phyloP scores from a whole-genome alignment of 164 flowering plant species.

The Stephania cephalantha region DNA sequence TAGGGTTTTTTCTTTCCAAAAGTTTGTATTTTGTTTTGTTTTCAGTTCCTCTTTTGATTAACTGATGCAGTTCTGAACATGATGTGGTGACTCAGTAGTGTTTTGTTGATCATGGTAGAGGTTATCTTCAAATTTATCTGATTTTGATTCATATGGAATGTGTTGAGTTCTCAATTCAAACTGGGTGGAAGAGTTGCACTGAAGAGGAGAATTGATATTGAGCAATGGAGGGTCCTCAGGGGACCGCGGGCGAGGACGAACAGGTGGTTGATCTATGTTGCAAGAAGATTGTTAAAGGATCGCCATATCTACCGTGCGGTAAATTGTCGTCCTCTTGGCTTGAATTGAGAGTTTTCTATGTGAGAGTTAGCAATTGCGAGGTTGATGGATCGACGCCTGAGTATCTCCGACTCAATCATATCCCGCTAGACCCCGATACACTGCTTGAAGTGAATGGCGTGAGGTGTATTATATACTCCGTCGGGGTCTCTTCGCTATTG shows the following conservation, averaged over 20 bases:
- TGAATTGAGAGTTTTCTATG: constrained; percentile 76
- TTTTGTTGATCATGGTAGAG: constrained; percentile 9
- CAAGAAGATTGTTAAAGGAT: constrained; percentile 18
- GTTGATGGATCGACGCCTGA: constrained; percentile 68
- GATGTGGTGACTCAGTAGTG: too few relatives aligned
- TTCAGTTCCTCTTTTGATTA: not conserved
- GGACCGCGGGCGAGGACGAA: constrained; percentile 29
- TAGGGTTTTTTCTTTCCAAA: too few relatives aligned
- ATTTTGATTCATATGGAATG: constrained; percentile 14
- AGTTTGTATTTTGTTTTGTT: not conserved
- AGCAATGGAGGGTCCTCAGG: constrained; percentile 33
- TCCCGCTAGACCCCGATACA: constrained; percentile 63
- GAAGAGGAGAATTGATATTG: constrained; percentile 13
- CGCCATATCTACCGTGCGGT: constrained; percentile 24
- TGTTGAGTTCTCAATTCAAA: constrained; percentile 13
- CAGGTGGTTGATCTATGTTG: constrained; percentile 22
- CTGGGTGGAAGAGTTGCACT: constrained; percentile 19
- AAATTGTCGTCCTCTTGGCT: constrained; percentile 53
- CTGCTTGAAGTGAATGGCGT: constrained; percentile 72
- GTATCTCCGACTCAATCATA: constrained; percentile 57
- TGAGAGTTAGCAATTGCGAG: constrained; percentile 58
- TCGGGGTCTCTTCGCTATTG: constrained; percentile 50
- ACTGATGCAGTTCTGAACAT: not conserved
- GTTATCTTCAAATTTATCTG: constrained; percentile 10
- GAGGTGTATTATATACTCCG: constrained; percentile 48